Evolutionary conservation across 139 green algal genomes (phyloP).

Genomic region (Eudorina sp.): DNA sequence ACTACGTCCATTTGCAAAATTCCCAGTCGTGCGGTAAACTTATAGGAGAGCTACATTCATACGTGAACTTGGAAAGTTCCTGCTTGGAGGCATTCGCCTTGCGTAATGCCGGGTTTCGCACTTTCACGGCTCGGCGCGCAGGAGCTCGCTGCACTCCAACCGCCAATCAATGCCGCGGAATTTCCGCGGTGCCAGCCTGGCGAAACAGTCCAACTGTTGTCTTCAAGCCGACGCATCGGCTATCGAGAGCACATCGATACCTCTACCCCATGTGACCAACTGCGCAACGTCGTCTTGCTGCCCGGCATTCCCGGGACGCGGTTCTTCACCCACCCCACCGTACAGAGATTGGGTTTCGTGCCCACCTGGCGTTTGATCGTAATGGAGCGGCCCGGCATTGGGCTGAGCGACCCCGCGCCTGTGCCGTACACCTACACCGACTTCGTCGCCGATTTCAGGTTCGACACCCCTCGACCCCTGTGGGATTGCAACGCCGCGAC

Average conservation of each 20-base stretch:
- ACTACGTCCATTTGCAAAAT: not conserved
- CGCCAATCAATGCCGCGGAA: not conserved
- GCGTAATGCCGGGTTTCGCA: not conserved
- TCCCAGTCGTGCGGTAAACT: not conserved
- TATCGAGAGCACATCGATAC: not conserved
- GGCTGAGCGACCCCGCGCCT: not conserved
- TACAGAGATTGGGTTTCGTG: not conserved
- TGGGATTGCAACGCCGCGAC: too few species aligned
- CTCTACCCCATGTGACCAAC: not conserved
- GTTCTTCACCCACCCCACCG: slow-evolving; percentile 19
- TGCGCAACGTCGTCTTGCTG: not conserved
- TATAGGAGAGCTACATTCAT: not conserved
- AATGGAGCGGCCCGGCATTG: slow-evolving; percentile 30
- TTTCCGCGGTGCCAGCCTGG: not conserved
- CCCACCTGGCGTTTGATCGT: slow-evolving; percentile 6
- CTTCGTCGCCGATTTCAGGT: slow-evolving; percentile 21
- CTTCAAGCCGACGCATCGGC: not conserved
- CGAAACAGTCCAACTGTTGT: not conserved
- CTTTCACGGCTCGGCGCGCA: not conserved
- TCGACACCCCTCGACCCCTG: not conserved
- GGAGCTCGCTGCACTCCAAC: not conserved
- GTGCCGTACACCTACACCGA: slow-evolving; percentile 5
- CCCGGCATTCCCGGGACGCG: slow-evolving; percentile 17
- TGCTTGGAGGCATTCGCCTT: not conserved
- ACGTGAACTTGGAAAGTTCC: not conserved